These are phyloP conservation scores for Suhomyces vadensis DNA, from an alignment of 805 yeast species.

Conservation along the genomic window DNA sequence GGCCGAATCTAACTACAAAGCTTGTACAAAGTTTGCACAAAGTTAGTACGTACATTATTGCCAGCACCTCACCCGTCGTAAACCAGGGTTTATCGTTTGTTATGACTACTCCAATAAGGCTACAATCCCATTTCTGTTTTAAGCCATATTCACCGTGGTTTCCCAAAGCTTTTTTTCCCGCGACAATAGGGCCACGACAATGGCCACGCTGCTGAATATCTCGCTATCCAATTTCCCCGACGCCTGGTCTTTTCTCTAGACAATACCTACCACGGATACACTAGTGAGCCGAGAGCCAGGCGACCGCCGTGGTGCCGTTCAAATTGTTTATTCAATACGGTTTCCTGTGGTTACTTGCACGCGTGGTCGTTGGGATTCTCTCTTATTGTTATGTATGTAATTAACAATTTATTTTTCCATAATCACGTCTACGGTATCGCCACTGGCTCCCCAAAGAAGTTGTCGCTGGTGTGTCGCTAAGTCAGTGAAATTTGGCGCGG, in stretches of 20 bases:
- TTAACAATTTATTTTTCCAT: neutral
- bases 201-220: neutral
- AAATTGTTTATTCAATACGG: neutral
- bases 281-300: neutral
- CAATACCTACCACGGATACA: neutral
- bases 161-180: neutral
- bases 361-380: neutral
- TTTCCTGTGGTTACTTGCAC: neutral
- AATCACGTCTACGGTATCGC: too few species aligned
- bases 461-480: too few species aligned
- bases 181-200: neutral
- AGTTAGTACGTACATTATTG: too few species aligned
- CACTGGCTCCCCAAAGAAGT: too few species aligned
- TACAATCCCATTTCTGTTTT: too few species aligned
- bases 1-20: too few species aligned
- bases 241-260: neutral
- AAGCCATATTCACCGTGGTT: neutral
- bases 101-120: too few species aligned
- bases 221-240: neutral
- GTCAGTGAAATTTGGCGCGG: too few species aligned
- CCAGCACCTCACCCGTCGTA: too few species aligned
- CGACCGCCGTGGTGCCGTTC: neutral
- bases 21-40: too few species aligned
- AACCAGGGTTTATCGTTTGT: too few species aligned
- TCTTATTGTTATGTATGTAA: neutral